A percentile compares a stretch with the other conserved stretches of the same genome.
phyloP scores from a whole-genome alignment of 2,329 filamentous ascomycete species.

The Alternaria consortialis region DNA sequence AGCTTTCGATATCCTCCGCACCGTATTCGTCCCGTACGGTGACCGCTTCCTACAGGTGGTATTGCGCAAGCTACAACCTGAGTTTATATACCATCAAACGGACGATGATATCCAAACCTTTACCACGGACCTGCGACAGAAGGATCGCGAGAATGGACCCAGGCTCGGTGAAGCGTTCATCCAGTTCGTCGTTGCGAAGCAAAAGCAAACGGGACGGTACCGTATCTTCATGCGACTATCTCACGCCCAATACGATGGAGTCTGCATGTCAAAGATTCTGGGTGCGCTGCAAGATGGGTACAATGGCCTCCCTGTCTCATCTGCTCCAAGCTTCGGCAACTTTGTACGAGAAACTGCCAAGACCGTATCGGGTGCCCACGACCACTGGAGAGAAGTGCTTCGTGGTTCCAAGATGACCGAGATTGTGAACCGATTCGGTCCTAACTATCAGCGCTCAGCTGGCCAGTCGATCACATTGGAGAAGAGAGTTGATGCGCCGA shows the following conservation, averaged over 20 bases:
- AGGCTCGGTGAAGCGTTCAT: constrained; percentile 44
- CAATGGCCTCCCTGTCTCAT: constrained; percentile 44
- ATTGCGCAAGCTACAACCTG: constrained; percentile 41
- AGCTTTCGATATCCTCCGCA: constrained; percentile 47
- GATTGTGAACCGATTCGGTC: constrained; percentile 44
- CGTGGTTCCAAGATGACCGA: constrained; percentile 47
- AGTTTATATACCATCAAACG: constrained; percentile 43
- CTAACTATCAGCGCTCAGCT: constrained; percentile 44
- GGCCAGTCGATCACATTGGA: constrained; percentile 42
- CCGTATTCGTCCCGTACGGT: constrained; percentile 46
- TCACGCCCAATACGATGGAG: constrained; percentile 49
- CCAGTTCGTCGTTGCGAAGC: constrained; percentile 44
- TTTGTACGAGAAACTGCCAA: constrained; percentile 43
- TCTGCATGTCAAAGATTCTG: constrained; percentile 44
- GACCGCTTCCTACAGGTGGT: constrained; percentile 48
- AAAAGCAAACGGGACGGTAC: constrained; percentile 39
- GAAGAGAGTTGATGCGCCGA: constrained; percentile 31
- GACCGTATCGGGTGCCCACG: constrained; percentile 38
- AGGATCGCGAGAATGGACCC: constrained; percentile 41
- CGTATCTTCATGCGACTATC: constrained; percentile 47
- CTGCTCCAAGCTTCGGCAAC: constrained; percentile 43
- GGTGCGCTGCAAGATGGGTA: constrained; percentile 41
- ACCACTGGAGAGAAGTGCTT: constrained; percentile 45
- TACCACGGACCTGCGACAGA: constrained; percentile 38
- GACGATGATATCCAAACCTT: constrained; percentile 43